Conservation (phyloP, 2,329 filamentous ascomycete species). For the Hypoxylon sp. region DNA sequence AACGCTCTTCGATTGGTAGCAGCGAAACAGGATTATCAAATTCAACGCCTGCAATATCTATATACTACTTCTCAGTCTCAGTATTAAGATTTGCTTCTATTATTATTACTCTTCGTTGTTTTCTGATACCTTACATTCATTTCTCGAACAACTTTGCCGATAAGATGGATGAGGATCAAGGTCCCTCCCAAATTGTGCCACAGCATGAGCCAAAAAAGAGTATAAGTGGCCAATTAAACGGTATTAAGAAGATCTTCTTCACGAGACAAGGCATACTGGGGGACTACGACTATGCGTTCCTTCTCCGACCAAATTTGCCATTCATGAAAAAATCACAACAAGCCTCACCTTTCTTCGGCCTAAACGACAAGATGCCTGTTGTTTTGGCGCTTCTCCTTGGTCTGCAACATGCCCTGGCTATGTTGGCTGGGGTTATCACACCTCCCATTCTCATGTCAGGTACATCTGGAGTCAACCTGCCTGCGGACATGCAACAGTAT, state of each 20-base stretch:
- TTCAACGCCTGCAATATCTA: constrained; percentile 1
- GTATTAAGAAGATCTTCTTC: constrained; percentile 62
- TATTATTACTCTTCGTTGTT: neutral
- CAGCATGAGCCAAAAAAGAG: constrained; percentile 55
- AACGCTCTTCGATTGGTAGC: neutral
- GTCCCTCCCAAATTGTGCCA: constrained; percentile 65
- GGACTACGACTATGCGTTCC: constrained; percentile 89
- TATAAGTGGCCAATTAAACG: constrained; percentile 52
- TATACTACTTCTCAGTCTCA: neutral
- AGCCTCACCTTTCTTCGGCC: constrained; percentile 86
- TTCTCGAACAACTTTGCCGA: neutral
- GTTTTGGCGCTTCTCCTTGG: constrained; percentile 81
- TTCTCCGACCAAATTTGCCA: constrained; percentile 86
- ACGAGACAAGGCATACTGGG: constrained; percentile 83
- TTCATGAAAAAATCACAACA: constrained; percentile 77
- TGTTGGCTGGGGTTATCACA: constrained; percentile 82
- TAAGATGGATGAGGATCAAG: constrained; percentile 71
- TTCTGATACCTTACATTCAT: neutral
- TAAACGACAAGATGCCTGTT: constrained; percentile 83
- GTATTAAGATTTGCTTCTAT: neutral
- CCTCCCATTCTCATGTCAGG: constrained; percentile 81
- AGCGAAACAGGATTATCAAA: neutral
- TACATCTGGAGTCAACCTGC: constrained; percentile 74
- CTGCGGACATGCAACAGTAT: constrained; percentile 75
- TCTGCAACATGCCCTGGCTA: constrained; percentile 83